Evolutionary conservation across 2,329 filamentous ascomycete genomes (phyloP).

Genomic region (Colletotrichum falcatum): DNA sequence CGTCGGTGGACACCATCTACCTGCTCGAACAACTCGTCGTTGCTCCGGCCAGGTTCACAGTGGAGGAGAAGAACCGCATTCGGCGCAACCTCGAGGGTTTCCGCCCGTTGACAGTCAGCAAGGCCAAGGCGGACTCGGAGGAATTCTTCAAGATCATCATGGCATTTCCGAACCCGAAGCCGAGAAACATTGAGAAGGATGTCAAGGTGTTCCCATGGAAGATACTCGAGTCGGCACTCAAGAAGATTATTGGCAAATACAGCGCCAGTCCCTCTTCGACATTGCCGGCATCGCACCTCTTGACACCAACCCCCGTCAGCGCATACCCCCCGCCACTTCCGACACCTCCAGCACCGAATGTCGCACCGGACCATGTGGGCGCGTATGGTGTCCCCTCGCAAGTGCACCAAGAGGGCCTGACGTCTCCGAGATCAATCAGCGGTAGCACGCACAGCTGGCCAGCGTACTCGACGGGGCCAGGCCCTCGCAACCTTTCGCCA

Average conservation of each 20-base stretch:
- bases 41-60: constrained; percentile 80
- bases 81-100: constrained; percentile 95
- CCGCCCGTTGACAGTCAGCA: constrained; percentile 91
- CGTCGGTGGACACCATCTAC: constrained; percentile 95
- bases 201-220: constrained; percentile 99
- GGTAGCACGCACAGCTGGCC: constrained; percentile 63
- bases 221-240: constrained; percentile 84
- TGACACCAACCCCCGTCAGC: constrained; percentile 53
- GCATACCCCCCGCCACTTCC: constrained; percentile 58
- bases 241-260: constrained; percentile 99
- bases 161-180: constrained; percentile 95
- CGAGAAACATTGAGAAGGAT: constrained; percentile 98
- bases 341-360: constrained; percentile 57
- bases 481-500: constrained; percentile 60
- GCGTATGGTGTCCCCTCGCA: constrained; percentile 55
- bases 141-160: constrained; percentile 99
- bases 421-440: constrained; percentile 65
- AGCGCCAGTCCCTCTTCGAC: constrained; percentile 62
- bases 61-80: constrained; percentile 99
- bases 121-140: constrained; percentile 90
- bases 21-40: constrained; percentile 92
- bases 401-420: constrained; percentile 61
- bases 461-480: constrained; percentile 54
- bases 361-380: constrained; percentile 51
- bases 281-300: constrained; percentile 54